Base-by-base conservation (phyloP, 257 asterid genomes). In the Fraxinus pennsylvanica region DNA sequence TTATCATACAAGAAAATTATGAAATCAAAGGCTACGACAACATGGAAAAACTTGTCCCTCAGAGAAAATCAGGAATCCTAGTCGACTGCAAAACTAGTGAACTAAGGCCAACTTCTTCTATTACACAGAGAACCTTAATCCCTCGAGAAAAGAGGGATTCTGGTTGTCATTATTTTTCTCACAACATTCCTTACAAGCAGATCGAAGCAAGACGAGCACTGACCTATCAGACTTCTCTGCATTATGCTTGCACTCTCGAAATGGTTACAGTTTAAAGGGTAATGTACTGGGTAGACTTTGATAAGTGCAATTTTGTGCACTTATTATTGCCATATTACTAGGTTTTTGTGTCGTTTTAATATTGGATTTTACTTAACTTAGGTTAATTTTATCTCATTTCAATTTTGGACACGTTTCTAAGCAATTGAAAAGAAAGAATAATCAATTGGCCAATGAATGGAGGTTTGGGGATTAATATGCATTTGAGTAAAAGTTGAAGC, bases 181-280 rank as follows among this genome's bases (percentile, higher is more conserved):
- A 86, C 91, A 61, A 82, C 85, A 45, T 73, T 80, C 73, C 81
- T 69, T 13, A 75, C 78, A 72, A 83, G 84, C 82, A 80, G 66
- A 74, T 86, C 89, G 15, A 87, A 84, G 79, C 88, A 84, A 76
- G 91, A 72, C 9, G 72, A 54, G 77, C 89, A 87, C 32, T 81
- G 87, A 71, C 82, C 84, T 71, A 74, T 72, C 13, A 67, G 75
- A 36, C 67, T 68, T 27, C 63, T 71, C 35, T 35, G 80, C 71
- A 59, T 45, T 81, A 80, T 72, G 68, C 73, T 72, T 69, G 47
- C 61, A 35, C 63, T 57, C 74, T 78, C 88, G 12, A 76, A 15
- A 30, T 85, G 92, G 67, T 59, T 22, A 80, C 90, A 84, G 67
- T 68, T 22, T 47, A 84, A 30, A 57, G 82, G 81, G 3, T 83